Evolutionary conservation across 2,329 filamentous ascomycete species (phyloP).

Genomic region (Zymoseptoria tritici): DNA sequence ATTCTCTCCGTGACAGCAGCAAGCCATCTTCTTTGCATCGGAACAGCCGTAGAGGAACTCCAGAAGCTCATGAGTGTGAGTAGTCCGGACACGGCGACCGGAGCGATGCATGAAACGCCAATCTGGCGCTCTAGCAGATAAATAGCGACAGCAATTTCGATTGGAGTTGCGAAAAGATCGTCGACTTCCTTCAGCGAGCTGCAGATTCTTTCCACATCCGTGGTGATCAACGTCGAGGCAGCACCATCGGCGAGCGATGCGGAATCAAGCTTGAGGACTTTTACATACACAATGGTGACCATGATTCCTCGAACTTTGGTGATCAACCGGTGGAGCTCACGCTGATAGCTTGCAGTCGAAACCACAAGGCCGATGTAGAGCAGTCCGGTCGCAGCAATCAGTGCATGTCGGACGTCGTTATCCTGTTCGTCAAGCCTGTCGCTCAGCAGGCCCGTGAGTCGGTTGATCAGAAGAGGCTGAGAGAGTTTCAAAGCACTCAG

Average conservation of each 20-base stretch:
- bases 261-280: constrained; percentile 8
- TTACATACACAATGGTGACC: constrained; percentile 13
- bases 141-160: constrained; percentile 18
- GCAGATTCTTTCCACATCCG: constrained; percentile 15
- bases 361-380: constrained; percentile 13
- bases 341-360: constrained; percentile 11
- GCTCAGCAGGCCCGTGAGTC: constrained; percentile 8
- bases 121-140: constrained; percentile 14
- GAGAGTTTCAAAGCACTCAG: constrained; percentile 14
- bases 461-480: constrained; percentile 12
- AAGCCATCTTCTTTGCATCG: constrained; percentile 15
- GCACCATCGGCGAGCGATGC: constrained; percentile 8
- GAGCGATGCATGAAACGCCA: constrained; percentile 14
- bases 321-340: constrained; percentile 13
- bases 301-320: constrained; percentile 16
- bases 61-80: constrained; percentile 12
- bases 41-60: constrained; percentile 8
- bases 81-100: constrained; percentile 9
- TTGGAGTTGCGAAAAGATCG: constrained; percentile 16
- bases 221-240: constrained; percentile 16
- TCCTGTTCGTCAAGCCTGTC: constrained; percentile 4
- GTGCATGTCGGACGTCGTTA: constrained; percentile 4
- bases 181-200: constrained; percentile 10
- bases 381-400: constrained; percentile 14
- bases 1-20: constrained; percentile 11